Conservation (phyloP, 2,329 filamentous ascomycete genomes). For the Colletotrichum sp. region DNA sequence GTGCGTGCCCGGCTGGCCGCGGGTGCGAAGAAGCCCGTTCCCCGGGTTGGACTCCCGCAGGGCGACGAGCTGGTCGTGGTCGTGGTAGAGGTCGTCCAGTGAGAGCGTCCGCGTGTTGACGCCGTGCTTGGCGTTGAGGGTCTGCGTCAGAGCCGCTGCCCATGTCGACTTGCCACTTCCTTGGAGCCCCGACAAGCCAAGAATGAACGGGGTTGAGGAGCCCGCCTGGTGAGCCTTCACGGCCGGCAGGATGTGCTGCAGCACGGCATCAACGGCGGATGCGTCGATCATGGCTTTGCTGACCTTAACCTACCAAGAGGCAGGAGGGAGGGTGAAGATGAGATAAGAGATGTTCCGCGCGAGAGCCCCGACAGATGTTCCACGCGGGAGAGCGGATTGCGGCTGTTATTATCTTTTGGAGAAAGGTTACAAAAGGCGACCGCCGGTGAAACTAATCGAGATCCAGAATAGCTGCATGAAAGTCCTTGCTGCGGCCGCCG, state of each 20-base stretch:
- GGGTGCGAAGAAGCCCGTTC: constrained; percentile 6
- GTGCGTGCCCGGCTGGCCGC: constrained; percentile 16
- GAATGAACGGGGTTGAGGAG: constrained; percentile 1
- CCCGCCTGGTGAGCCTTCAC: neutral
- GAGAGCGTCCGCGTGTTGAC: constrained; percentile 15
- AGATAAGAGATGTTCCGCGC: too few species aligned
- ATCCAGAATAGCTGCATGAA: neutral
- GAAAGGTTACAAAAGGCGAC: neutral
- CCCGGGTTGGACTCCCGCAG: constrained; percentile 1
- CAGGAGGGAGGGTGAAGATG: too few species aligned
- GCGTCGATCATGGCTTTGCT: neutral
- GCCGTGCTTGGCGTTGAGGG: constrained; percentile 9
- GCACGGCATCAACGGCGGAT: neutral
- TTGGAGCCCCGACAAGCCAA: constrained; percentile 16
- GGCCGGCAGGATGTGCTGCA: constrained; percentile 2
- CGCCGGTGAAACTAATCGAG: neutral
- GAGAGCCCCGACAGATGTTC: too few species aligned
- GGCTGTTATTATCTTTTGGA: neutral
- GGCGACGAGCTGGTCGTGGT: constrained; percentile 5
- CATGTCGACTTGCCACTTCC: constrained; percentile 20
- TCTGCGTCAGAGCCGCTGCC: constrained; percentile 10
- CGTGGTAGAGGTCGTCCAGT: constrained; percentile 16
- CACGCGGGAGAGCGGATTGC: neutral
- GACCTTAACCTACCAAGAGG: too few species aligned
- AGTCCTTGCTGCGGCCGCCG: neutral